Evolutionary conservation across 148 eudicot genomes (phyloP).

Genomic region (Rhododendron griersonianum): DNA sequence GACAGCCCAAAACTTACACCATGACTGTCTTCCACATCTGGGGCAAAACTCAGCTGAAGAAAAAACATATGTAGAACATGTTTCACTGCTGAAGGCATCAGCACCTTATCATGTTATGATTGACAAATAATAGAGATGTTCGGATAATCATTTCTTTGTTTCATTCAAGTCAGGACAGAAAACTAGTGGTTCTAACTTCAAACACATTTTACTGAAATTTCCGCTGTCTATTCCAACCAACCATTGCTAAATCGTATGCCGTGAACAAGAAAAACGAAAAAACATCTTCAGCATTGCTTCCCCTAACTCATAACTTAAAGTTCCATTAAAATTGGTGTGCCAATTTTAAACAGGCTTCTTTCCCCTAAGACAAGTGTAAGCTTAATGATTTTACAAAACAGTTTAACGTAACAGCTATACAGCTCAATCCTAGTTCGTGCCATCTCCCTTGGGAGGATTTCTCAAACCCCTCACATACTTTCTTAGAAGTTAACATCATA

Average conservation of each 20-base stretch:
- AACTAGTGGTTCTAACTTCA: neutral
- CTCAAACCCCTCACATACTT: neutral
- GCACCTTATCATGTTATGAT: neutral
- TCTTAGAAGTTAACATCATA: neutral
- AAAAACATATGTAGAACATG: neutral
- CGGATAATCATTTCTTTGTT: neutral
- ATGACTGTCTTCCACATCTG: neutral
- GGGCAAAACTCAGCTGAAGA: neutral
- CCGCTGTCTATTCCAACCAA: neutral
- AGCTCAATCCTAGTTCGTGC: neutral
- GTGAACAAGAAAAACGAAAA: neutral
- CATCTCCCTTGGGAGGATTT: neutral
- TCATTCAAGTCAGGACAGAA: neutral
- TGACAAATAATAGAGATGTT: neutral
- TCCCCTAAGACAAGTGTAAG: neutral
- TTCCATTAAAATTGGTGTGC: neutral
- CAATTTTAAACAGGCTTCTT: neutral
- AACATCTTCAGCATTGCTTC: neutral
- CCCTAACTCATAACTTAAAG: neutral
- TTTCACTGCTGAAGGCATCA: neutral
- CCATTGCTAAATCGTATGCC: neutral
- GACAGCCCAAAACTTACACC: neutral
- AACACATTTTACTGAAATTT: neutral
- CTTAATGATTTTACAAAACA: neutral
- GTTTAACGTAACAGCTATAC: neutral